Conservation (phyloP, 2,329 filamentous ascomycete species). For the Blumeria graminis region DNA sequence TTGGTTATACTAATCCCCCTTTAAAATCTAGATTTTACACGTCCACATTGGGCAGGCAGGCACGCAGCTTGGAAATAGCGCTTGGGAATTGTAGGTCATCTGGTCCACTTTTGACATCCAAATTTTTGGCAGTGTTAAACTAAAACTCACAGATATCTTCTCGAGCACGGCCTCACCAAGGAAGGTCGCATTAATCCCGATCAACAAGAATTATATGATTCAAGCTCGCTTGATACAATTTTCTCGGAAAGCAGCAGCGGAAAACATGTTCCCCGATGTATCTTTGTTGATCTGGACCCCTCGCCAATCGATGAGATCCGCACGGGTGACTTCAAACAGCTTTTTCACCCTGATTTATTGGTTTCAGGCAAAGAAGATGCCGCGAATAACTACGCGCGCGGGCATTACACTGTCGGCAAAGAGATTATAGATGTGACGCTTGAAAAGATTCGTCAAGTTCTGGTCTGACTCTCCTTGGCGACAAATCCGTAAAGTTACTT, state of each 20-base stretch:
- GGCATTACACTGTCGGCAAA: conserved; percentile 45
- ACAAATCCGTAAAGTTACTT: not conserved
- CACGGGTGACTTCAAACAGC: conserved; percentile 33
- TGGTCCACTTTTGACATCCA: not conserved
- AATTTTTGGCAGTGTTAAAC: conserved; percentile 2
- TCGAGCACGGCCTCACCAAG: conserved; percentile 37
- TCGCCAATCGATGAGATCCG: conserved; percentile 45
- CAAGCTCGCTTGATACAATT: conserved; percentile 34
- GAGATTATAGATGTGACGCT: conserved; percentile 39
- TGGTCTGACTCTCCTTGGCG: conserved; percentile 19
- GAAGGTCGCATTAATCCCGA: conserved; percentile 34
- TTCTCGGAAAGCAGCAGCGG: conserved; percentile 32
- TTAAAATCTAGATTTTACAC: conserved; percentile 29
- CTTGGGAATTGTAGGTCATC: conserved; percentile 39
- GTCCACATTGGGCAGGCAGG: conserved; percentile 46
- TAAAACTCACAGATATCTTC: conserved; percentile 27
- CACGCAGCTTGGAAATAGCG: conserved; percentile 41
- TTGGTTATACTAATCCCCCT: not conserved
- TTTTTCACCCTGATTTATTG: conserved; percentile 42
- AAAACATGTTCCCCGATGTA: conserved; percentile 44
- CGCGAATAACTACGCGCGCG: conserved; percentile 45
- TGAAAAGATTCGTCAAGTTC: conserved; percentile 38
- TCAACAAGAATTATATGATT: conserved; percentile 24
- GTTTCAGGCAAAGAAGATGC: conserved; percentile 46
- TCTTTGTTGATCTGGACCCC: conserved; percentile 43